Evolutionary conservation across 2,329 filamentous ascomycete species (phyloP).

Genomic region (Macrophomina tecta): DNA sequence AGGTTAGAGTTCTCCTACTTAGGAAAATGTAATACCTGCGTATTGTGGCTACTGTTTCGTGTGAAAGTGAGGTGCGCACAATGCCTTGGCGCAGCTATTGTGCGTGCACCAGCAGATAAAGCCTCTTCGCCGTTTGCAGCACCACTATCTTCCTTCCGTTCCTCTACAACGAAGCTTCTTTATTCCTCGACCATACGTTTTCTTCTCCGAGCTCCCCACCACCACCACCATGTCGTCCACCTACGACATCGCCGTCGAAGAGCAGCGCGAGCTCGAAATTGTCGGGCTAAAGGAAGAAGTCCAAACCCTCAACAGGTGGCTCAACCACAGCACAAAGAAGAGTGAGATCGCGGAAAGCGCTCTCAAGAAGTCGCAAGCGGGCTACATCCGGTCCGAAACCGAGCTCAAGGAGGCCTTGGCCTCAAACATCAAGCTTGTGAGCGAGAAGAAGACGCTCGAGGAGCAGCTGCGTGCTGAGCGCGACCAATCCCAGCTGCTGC

Average conservation of each 20-base stretch:
- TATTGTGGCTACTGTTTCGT: background rate
- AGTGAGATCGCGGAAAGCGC: background rate
- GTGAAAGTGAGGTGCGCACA: background rate
- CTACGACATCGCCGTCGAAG: background rate
- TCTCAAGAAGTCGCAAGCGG: background rate
- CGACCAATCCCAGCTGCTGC: too few species aligned
- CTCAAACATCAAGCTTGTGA: background rate
- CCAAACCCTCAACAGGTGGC: background rate
- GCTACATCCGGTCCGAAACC: background rate
- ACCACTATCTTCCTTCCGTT: background rate
- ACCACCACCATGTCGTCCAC: background rate
- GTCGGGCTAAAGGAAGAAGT: background rate
- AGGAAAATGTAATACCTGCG: background rate
- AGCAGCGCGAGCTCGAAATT: background rate
- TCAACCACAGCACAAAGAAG: background rate
- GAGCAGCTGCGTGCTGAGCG: too few species aligned
- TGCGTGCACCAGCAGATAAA: background rate
- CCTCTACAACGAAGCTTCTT: background rate
- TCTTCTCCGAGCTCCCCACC: background rate
- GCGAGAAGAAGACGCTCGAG: background rate
- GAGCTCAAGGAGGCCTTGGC: background rate
- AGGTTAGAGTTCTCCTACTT: background rate
- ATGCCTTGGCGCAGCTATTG: conserved; percentile 5
- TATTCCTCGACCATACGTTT: background rate
- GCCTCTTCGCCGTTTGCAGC: background rate